Percentiles rank a stretch among this genome's conserved stretches.
phyloP scores from a whole-genome alignment of 352 stramenopile species.

The Pythium dissimile region DNA sequence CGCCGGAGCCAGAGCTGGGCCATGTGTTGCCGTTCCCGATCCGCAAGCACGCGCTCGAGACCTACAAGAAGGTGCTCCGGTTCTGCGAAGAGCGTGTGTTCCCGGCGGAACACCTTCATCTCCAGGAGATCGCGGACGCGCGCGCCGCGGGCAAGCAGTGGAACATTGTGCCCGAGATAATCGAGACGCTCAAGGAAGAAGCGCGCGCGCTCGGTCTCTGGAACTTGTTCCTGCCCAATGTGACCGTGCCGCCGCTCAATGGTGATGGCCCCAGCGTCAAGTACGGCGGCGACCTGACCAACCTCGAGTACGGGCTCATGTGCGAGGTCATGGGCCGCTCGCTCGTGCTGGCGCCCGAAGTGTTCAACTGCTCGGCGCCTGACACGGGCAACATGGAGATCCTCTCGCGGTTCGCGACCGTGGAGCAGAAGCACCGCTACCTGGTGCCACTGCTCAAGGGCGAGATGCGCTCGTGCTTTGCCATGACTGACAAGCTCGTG shows the following conservation, averaged over 20 bases:
- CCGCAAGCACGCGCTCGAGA: constrained; percentile 59
- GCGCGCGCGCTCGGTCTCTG: constrained; percentile 91
- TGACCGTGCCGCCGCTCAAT: constrained; percentile 41
- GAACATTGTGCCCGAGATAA: constrained; percentile 83
- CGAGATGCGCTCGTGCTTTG: constrained; percentile 93
- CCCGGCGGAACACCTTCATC: constrained; percentile 85
- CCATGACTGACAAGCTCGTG: constrained; percentile 97
- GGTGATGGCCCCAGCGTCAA: constrained; percentile 42
- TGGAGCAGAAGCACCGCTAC: constrained; percentile 91
- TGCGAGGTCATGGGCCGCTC: constrained; percentile 95
- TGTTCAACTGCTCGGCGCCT: constrained; percentile 96
- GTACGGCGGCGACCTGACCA: constrained; percentile 71
- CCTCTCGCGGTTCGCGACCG: constrained; percentile 90
- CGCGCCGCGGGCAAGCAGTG: constrained; percentile 60
- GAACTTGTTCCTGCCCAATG: constrained; percentile 94
- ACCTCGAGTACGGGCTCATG: constrained; percentile 95
- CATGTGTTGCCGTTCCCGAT: constrained; percentile 75
- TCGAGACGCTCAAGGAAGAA: constrained; percentile 88
- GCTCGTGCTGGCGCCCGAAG: constrained; percentile 88
- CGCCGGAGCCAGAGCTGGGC: constrained; percentile 41
- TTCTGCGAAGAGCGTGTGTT: constrained; percentile 91
- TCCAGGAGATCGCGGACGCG: constrained; percentile 62
- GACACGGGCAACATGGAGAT: constrained; percentile 99
- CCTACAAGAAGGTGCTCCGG: constrained; percentile 81
- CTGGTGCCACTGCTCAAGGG: constrained; percentile 92